These are phyloP conservation scores for Eragrostis curvula DNA, from an alignment of 176 grass and related monocot species.

Conservation along the genomic window DNA sequence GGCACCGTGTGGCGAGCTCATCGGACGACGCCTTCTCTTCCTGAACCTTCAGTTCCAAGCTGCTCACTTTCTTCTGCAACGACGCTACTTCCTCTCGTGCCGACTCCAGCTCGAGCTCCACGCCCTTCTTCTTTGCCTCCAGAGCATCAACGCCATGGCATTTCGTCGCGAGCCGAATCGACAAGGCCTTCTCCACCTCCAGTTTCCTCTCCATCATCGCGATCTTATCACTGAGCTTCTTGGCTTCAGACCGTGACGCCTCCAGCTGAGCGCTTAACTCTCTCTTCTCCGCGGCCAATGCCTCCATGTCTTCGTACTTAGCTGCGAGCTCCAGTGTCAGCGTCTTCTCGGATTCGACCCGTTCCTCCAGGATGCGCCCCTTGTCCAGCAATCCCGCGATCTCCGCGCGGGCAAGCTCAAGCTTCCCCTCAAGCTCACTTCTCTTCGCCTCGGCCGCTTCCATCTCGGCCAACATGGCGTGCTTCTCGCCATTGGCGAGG, in stretches of 20 bases:
- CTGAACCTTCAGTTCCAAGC: slow-evolving; percentile 56
- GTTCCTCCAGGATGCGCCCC: slow-evolving; percentile 51
- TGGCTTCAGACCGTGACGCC: slow-evolving; percentile 45
- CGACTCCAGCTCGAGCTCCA: slow-evolving; percentile 63
- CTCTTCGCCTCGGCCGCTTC: slow-evolving; percentile 55
- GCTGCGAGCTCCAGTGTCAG: slow-evolving; percentile 52
- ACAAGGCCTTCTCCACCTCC: slow-evolving; percentile 69
- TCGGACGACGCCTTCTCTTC: slow-evolving; percentile 54
- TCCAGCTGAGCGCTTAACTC: slow-evolving; percentile 54
- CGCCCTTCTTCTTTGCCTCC: slow-evolving; percentile 54
- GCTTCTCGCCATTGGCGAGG: slow-evolving; percentile 63
- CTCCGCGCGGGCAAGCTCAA: slow-evolving; percentile 62
- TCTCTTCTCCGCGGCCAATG: slow-evolving; percentile 55
- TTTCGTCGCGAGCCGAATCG: slow-evolving; percentile 48
- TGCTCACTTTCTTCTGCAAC: slow-evolving; percentile 43
- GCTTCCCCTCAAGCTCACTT: slow-evolving; percentile 56
- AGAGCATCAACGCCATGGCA: slow-evolving; percentile 54
- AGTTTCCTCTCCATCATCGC: slow-evolving; percentile 56
- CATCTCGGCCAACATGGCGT: slow-evolving; percentile 54
- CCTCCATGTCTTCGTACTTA: slow-evolving; percentile 60
- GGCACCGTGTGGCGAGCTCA: slow-evolving; percentile 44
- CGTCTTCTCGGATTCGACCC: slow-evolving; percentile 60
- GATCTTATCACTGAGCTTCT: slow-evolving; percentile 53
- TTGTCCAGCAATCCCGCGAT: slow-evolving; percentile 54
- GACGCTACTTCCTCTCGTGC: slow-evolving; percentile 57